phyloP scores from a whole-genome alignment of 2,329 filamentous ascomycete species.

The Phialophora expanda region DNA sequence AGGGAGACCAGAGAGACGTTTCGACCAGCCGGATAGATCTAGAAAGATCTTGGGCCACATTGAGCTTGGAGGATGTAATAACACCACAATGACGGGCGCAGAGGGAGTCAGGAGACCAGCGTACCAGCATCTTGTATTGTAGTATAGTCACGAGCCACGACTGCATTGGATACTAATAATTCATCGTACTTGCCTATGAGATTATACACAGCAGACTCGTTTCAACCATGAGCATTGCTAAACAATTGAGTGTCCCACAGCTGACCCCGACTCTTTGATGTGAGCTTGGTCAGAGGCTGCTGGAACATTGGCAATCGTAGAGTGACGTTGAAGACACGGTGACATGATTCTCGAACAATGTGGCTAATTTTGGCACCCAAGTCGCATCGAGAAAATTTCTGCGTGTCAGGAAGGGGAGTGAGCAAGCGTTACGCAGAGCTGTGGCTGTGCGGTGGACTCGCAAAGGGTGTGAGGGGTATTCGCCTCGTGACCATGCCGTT shows the following conservation, averaged over 20 bases:
- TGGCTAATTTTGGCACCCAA: slow-evolving; percentile 8
- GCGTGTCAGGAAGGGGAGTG: slow-evolving; percentile 2
- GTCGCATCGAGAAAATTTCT: not conserved
- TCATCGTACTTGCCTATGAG: slow-evolving; percentile 1
- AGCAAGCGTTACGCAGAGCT: slow-evolving; percentile 4
- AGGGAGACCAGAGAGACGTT: not conserved
- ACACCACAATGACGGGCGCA: slow-evolving; percentile 12
- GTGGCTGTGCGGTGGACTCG: slow-evolving; percentile 3
- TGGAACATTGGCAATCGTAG: slow-evolving; percentile 10
- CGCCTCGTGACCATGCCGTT: slow-evolving; percentile 1
- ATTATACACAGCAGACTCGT: not conserved
- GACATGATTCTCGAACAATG: slow-evolving; percentile 10
- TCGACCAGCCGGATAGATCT: slow-evolving; percentile 25
- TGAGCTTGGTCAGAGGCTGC: not conserved
- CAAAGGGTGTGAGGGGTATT: not conserved
- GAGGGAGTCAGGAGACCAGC: not conserved
- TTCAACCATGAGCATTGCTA: not conserved
- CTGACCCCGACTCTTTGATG: not conserved
- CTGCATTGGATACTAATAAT: slow-evolving; percentile 11
- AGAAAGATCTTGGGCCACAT: slow-evolving; percentile 12
- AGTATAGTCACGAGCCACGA: slow-evolving; percentile 22
- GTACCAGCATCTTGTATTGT: slow-evolving; percentile 19
- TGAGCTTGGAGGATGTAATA: slow-evolving; percentile 26
- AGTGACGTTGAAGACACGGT: slow-evolving; percentile 11
- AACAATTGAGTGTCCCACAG: not conserved